Base-by-base conservation (phyloP, 169 alveolate genomes). In the Theileria luwenshuni region DNA sequence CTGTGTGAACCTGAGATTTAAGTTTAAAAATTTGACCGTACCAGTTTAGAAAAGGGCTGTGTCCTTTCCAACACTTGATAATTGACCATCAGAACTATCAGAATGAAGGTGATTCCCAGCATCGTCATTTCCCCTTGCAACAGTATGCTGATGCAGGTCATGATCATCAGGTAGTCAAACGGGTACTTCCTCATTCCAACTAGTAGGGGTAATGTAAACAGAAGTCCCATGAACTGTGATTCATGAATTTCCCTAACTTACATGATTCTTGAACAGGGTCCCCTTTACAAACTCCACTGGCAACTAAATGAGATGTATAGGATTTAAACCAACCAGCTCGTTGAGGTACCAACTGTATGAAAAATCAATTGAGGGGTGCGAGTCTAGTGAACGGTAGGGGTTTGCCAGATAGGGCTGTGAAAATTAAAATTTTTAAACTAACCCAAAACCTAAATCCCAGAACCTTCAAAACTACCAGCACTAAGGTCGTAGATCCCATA, bases 341-440 rank as follows among this genome's bases (percentile, higher is more conserved):
- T 79, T 65, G 35, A 71, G 42, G 70, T 79, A 79, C 87, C 87
- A 79, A 73, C 51, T 61, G 23, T 71, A 30, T 6, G 87, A 79
- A 41, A 58, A 79, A 71, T 79, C 77, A 7, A 79, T 72, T 45
- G 68, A 68, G 23, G 76, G 76, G 65, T 68, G 74, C 28, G 51
- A 35, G 56, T 68, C 63, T 1, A 68, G 7, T 41, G 43, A 25
- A 23, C 76, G 74, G 56, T 68, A 54, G 7, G 76, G 76, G 35
- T 68, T 54, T 19, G 5, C 74, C 76, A 68, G 41, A 21, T 51
- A 32, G 2, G 76, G 76, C 61, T 49, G 51, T 23, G 8, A 47
- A 1, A 51, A 30, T 15, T 51, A 25, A 51, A 1, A 8, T 21
- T 7, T 33, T 61, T 72, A 30, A 47, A 41, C 63, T 17, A 17